These are phyloP conservation scores for Limnomonas spitsbergensis DNA, from an alignment of 139 green algal species.

Conservation along the genomic window DNA sequence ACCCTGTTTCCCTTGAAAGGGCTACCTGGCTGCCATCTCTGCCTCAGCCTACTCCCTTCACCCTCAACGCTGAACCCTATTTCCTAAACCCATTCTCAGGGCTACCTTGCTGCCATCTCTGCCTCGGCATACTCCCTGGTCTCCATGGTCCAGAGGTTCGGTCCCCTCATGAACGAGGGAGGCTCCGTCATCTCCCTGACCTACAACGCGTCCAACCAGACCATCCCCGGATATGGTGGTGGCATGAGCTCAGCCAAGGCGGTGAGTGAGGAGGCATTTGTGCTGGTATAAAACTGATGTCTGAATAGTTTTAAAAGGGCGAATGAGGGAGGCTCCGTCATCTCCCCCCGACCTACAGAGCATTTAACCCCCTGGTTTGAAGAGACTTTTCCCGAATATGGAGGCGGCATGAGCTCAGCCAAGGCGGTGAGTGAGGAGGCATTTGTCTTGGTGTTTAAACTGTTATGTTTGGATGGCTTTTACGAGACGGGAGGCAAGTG, in stretches of 20 bases:
- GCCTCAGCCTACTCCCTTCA: too few relatives aligned
- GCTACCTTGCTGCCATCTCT: conserved; percentile 95
- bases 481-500: too few relatives aligned
- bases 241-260: conserved; percentile 97
- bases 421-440: conserved; percentile 68
- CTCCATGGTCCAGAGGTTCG: conserved; percentile 83
- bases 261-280: conserved; percentile 23
- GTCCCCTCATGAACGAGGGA: conserved; percentile 63
- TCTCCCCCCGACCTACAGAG: conserved; percentile 97
- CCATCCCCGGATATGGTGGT: conserved; percentile 95
- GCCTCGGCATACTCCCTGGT: conserved; percentile 96
- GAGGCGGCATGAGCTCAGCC: conserved; percentile 94
- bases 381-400: conserved; percentile 93
- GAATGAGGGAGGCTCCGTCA: conserved; percentile 64
- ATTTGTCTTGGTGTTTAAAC: too few relatives aligned
- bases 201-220: conserved; percentile 87
- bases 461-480: too few relatives aligned
- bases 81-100: conserved; percentile 27
- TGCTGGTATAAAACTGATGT: too few relatives aligned
- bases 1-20: conserved; percentile 33
- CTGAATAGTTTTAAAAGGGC: too few relatives aligned
- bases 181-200: conserved; percentile 90
- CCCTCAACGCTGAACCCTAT: too few relatives aligned
- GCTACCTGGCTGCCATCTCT: conserved; percentile 95
- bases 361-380: too few relatives aligned